phyloP scores from a whole-genome alignment of 331 rosid species.

The Erythrophleum ivorense region DNA sequence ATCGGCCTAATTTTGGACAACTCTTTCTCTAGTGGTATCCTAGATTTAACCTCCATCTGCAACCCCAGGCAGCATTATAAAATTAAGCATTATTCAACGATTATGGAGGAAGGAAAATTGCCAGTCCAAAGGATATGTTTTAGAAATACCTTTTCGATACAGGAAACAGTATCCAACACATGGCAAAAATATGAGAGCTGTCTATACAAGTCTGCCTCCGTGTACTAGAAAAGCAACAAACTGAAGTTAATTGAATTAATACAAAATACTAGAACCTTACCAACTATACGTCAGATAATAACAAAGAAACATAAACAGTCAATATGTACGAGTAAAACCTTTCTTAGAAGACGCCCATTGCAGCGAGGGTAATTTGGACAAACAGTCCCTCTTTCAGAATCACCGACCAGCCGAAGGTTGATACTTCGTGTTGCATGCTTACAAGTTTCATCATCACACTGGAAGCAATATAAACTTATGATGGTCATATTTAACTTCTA shows the following conservation, averaged over 20 bases:
- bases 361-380: constrained; percentile 95
- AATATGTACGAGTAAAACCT: constrained; percentile 55
- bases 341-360: constrained; percentile 76
- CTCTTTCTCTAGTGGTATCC: constrained; percentile 69
- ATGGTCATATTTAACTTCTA: neutral
- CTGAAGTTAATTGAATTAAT: constrained; percentile 19
- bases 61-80: constrained; percentile 13
- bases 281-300: constrained; percentile 7
- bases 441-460: constrained; percentile 98
- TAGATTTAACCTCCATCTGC: constrained; percentile 67
- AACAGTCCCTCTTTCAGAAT: constrained; percentile 91
- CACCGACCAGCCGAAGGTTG: constrained; percentile 79
- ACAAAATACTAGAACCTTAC: constrained; percentile 2
- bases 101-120: neutral
- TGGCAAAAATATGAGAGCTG: constrained; percentile 86
- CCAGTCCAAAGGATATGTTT: neutral
- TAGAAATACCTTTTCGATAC: constrained; percentile 72
- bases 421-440: constrained; percentile 75
- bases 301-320: neutral
- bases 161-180: constrained; percentile 63
- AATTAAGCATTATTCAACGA: neutral
- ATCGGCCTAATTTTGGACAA: constrained; percentile 64
- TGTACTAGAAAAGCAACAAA: constrained; percentile 60
- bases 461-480: constrained; percentile 39
- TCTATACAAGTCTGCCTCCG: constrained; percentile 83